Base-by-base conservation (phyloP, 1,284 basidiomycete species). In the Ustilago vetiveriae region DNA sequence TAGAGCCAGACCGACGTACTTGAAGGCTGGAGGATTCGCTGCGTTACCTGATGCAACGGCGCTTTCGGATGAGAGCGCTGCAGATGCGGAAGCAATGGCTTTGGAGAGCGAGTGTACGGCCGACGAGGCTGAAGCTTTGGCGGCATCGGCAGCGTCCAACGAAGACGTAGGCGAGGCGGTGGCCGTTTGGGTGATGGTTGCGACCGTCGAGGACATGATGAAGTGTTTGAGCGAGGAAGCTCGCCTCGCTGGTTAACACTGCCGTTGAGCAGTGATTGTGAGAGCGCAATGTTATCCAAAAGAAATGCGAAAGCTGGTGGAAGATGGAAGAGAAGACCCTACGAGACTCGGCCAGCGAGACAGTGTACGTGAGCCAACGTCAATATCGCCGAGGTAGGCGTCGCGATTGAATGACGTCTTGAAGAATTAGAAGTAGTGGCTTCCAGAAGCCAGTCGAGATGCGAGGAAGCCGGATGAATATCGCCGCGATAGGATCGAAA, bases 1-100 rank as follows among this genome's bases (percentile, higher is more conserved):
- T 35, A 98, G 87, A 52, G 90, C 84, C 63, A 97, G 82, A 45
- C 86, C 86, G 57, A 87, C 80, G 56, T 85, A 83, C 75, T 86
- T 85, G 81, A 82, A 85, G n/a, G 42, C 72, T 3, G 75, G 67
- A 6, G 82, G 82, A 19, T 75, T 75, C 40, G 53, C 47, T 24
- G 50, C 40, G 30, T 62, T 55, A 19, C 75, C 75, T 22, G 55
- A 30, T 11, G 68, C 74, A 39, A 77, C 49, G 38, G 58, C 51
- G 19, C 47, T 55, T 53, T 77, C 75, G n/a, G 74, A 72, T 13
- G 56, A 27, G 36, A 79, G 65, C 3, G 77, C 77, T 4, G 65
- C 65, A 14, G 69, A 70, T 4, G 77, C 77, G 0, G 77, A 79
- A 10, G 66, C 54, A 38, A 79, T 72, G 27, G 66, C 68, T 33